These are phyloP conservation scores for Candida anutae DNA, from an alignment of 1,139 yeast species.

Conservation along the genomic window DNA sequence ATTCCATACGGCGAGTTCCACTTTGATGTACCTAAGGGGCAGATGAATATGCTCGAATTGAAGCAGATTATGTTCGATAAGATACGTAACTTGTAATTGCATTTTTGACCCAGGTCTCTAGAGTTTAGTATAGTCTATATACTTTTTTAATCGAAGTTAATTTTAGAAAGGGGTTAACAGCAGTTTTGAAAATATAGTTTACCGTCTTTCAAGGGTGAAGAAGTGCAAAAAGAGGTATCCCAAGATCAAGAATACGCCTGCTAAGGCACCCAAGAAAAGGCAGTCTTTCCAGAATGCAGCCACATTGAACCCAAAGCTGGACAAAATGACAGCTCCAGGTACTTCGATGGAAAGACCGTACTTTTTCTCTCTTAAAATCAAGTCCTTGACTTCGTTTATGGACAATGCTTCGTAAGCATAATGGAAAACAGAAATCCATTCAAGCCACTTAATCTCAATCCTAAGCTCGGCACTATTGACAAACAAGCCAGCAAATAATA, in stretches of 20 bases:
- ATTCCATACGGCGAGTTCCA: conserved; percentile 34
- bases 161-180: too few relatives aligned
- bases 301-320: conserved; percentile 90
- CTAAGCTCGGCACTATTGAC: conserved; percentile 76
- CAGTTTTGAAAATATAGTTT: conserved; percentile 5
- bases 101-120: conserved; percentile 1
- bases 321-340: conserved; percentile 96
- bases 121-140: neutral
- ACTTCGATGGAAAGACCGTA: conserved; percentile 91
- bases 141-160: too few relatives aligned
- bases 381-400: conserved; percentile 87
- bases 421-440: conserved; percentile 84
- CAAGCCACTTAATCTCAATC: conserved; percentile 65
- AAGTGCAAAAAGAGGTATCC: conserved; percentile 73
- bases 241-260: conserved; percentile 43
- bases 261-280: conserved; percentile 41
- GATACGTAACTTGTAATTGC: conserved; percentile 27
- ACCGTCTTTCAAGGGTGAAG: conserved; percentile 71
- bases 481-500: conserved; percentile 88
- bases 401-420: conserved; percentile 90
- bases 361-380: conserved; percentile 78
- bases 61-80: conserved; percentile 53
- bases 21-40: conserved; percentile 50
- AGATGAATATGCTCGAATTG: conserved; percentile 37
- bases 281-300: conserved; percentile 68